phyloP scores from a whole-genome alignment of 2,329 filamentous ascomycete species.

The Colletotrichum godetiae region DNA sequence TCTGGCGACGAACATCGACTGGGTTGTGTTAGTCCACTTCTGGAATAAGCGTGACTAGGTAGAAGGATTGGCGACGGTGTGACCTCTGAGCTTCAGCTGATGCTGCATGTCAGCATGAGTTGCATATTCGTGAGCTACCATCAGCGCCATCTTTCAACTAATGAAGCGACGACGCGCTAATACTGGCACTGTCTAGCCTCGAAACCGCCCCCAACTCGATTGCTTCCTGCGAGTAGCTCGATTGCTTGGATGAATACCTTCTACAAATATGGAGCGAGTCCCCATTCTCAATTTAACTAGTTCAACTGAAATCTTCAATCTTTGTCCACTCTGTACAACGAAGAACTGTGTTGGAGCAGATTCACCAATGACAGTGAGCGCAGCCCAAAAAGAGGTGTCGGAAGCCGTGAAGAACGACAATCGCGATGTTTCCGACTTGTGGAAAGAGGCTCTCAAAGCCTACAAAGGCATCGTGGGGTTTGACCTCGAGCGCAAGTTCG shows the following conservation, averaged over 20 bases:
- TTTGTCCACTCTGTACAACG: no score
- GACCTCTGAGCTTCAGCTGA: background rate
- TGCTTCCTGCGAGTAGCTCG: background rate
- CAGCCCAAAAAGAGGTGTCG: background rate
- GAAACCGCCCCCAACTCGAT: background rate
- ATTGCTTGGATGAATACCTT: background rate
- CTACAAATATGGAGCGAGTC: background rate
- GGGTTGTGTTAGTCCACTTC: no score
- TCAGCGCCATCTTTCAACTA: background rate
- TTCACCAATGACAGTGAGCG: background rate
- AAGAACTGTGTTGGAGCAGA: background rate
- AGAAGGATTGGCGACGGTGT: no score
- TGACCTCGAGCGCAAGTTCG: constrained; percentile 44
- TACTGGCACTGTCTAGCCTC: background rate
- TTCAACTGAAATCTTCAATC: no score
- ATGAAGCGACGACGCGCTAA: no score
- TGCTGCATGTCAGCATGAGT: background rate
- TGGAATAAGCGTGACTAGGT: no score
- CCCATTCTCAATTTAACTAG: background rate
- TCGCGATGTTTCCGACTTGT: constrained; percentile 44
- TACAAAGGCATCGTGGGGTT: constrained; percentile 48
- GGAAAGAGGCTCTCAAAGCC: constrained; percentile 46
- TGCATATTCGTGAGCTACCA: background rate
- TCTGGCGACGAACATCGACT: no score
- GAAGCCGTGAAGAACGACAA: constrained; percentile 40